Base-by-base conservation (phyloP, 192 early-diverging fungal genomes). In the Helicostylum pulchrum region DNA sequence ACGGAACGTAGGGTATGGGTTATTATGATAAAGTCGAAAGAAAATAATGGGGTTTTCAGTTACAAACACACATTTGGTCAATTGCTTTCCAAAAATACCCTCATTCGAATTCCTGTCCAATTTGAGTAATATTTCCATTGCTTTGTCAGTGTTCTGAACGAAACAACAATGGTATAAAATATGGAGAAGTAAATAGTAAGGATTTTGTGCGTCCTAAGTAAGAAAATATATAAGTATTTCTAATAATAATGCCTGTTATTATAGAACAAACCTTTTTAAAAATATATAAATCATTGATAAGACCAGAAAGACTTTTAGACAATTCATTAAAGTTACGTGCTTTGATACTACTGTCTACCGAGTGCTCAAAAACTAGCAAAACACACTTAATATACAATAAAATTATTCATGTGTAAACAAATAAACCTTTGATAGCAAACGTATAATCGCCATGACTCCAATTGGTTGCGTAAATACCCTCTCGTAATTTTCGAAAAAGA, bases 361-460 rank as follows among this genome's bases (percentile, higher is more conserved):
- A 61, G 7, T 31, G 23, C 44, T 61, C 59, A 61, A 61, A 61
- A 7, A 61, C 59, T 57, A 34, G 7, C 7, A 31, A 54, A 26
- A 26, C 15, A 31, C 4, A 48, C 46, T 26, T 7, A 42, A 57
- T 17, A 53, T 30, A 11, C 4, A 53, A 17, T 53, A 31, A 31
- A 53, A 53, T 26, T 26, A 26, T 20, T 21, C 10, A 30, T 5
- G 4, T 17, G 0, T 11, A 31, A 5, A 0, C 21, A 21, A 42
- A 17, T 42, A 10, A 26, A 57, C 55, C 55, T 31, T 30, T 30
- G 3, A 49, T 42, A 32, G 59, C 36, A 31, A 61, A 61, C 0
- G 19, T 42, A 49, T 44, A 19, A 14, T 61, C 46, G 0, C 46
- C 59, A 19, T 61, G 15, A 32, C 59, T 61, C 59, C 59, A 61